Evolutionary conservation across 139 green algal species (phyloP).

Genomic region (Coccomyxa sp.): DNA sequence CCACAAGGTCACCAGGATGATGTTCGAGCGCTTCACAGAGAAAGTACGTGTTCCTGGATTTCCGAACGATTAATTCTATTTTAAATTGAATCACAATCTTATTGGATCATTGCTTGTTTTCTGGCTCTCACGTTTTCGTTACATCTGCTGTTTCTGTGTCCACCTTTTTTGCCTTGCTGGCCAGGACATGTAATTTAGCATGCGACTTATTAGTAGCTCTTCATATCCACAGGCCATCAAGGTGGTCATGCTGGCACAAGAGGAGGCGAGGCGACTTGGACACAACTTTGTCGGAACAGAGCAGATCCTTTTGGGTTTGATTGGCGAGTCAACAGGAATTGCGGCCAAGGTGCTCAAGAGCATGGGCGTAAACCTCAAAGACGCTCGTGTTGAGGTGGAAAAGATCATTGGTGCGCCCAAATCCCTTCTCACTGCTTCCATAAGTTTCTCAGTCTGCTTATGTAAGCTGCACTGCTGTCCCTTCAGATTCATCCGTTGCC

Average conservation of each 20-base stretch:
- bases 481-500: not conserved
- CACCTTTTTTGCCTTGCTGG: too few relatives aligned
- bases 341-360: conserved; percentile 97
- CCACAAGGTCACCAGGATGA: conserved; percentile 39
- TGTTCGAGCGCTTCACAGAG: conserved; percentile 99
- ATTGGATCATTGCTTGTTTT: not conserved
- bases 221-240: conserved; percentile 63
- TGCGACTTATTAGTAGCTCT: too few relatives aligned
- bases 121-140: too few relatives aligned
- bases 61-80: too few relatives aligned
- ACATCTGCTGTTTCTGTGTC: too few relatives aligned
- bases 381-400: conserved; percentile 95
- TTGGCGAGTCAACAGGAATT: conserved; percentile 98
- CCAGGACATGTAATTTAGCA: too few relatives aligned
- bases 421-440: not conserved
- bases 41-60: conserved; percentile 35
- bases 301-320: conserved; percentile 97
- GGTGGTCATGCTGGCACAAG: conserved; percentile 98
- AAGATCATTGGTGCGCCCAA: conserved; percentile 87
- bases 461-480: not conserved
- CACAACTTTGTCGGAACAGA: conserved; percentile 99
- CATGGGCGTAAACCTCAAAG: conserved; percentile 98
- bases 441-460: not conserved
- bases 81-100: not conserved
- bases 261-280: conserved; percentile 89